These are phyloP conservation scores for Bombardia bombarda DNA, from an alignment of 495 filamentous ascomycete species.

Conservation along the genomic window DNA sequence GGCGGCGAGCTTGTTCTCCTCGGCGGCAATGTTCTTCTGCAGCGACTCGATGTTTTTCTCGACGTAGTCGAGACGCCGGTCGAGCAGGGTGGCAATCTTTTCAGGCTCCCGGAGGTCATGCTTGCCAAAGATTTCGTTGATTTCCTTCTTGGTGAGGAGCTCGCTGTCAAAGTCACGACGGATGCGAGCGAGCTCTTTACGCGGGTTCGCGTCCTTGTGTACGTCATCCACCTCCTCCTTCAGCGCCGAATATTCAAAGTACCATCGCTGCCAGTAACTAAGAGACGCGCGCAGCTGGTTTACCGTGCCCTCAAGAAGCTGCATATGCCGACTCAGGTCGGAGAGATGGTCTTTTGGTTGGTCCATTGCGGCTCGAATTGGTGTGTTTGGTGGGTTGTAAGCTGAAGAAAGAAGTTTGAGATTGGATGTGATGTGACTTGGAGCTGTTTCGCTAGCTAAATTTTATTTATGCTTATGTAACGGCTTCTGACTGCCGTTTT, in stretches of 20 bases:
- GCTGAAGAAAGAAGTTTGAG: neutral
- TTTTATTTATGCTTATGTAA: too few species aligned
- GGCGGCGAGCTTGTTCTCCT: conserved; percentile 59
- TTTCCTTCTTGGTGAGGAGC: conserved; percentile 43
- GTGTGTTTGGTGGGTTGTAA: neutral
- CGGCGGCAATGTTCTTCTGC: conserved; percentile 57
- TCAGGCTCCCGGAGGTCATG: conserved; percentile 39
- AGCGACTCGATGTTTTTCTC: conserved; percentile 65
- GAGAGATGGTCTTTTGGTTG: conserved; percentile 37
- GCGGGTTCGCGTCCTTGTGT: conserved; percentile 39
- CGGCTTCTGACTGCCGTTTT: too few species aligned
- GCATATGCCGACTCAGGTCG: conserved; percentile 65
- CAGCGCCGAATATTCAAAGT: conserved; percentile 82
- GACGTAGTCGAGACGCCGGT: conserved; percentile 79
- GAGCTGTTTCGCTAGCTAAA: too few species aligned
- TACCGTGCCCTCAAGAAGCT: conserved; percentile 67
- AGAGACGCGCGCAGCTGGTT: conserved; percentile 67
- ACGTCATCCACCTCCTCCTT: conserved; percentile 64
- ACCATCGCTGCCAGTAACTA: conserved; percentile 80
- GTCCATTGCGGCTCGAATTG: conserved; percentile 13
- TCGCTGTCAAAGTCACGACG: conserved; percentile 35
- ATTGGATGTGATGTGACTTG: neutral
- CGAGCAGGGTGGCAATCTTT: conserved; percentile 62
- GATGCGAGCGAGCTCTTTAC: conserved; percentile 37
- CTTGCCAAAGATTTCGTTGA: conserved; percentile 56